Evolutionary conservation across 495 filamentous ascomycete genomes (phyloP).

Genomic region (Coniosporium apollinis): DNA sequence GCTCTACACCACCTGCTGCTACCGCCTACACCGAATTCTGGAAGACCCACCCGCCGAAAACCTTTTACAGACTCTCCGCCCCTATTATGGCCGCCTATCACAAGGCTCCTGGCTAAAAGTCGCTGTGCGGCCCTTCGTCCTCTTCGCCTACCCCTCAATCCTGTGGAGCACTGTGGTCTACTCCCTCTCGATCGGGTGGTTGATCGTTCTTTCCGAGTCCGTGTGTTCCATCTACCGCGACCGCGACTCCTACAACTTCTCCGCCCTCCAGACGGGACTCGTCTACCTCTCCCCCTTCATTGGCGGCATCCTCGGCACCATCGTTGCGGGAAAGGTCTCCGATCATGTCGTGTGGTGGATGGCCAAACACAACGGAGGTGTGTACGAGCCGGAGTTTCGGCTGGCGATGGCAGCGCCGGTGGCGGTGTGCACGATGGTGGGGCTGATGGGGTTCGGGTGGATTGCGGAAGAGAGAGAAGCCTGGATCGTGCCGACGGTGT

Average conservation of each 20-base stretch:
- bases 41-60: constrained; percentile 36
- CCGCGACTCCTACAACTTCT: constrained; percentile 54
- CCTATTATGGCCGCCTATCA: constrained; percentile 61
- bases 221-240: constrained; percentile 62
- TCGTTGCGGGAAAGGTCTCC: constrained; percentile 74
- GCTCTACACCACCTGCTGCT: too few species aligned
- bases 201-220: constrained; percentile 85
- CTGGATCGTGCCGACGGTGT: constrained; percentile 86
- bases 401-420: constrained; percentile 83
- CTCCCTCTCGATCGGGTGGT: constrained; percentile 79
- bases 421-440: constrained; percentile 60
- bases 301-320: constrained; percentile 78
- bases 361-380: constrained; percentile 68
- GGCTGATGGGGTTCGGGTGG: constrained; percentile 91
- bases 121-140: constrained; percentile 60
- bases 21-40: constrained; percentile 10
- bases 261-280: constrained; percentile 60
- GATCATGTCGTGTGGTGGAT: constrained; percentile 69
- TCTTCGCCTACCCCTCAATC: constrained; percentile 76
- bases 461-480: constrained; percentile 52
- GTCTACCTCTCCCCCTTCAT: constrained; percentile 83
- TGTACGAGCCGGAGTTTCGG: constrained; percentile 93
- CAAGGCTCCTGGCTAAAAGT: constrained; percentile 67
- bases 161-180: constrained; percentile 86
- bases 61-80: constrained; percentile 53